Base-by-base conservation (phyloP, 305 asterid species). In the Plantago coronopus region DNA sequence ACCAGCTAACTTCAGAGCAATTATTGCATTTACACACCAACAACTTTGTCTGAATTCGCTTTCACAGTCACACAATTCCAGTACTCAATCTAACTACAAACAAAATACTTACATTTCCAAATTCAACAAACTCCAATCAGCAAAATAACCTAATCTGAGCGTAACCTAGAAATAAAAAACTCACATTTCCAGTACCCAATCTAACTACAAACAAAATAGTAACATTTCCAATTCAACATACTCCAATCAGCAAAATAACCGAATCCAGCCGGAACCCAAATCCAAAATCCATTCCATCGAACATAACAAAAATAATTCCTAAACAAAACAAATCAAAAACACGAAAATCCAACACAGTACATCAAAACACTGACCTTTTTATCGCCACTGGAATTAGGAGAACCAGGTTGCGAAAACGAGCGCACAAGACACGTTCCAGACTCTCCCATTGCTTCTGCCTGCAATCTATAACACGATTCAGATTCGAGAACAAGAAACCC, bases 361-460 rank as follows among this genome's bases (percentile, higher is more conserved):
- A 31, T 18, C 17, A 22, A 19, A 25, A 31, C 14, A 67, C 54
- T 67, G 42, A 84, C 94, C 91, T 69, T 74, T 72, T 54, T 64
- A 44, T 74, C 72, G 31, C 83, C 88, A 46, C 61, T 60, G 27
- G 77, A 70, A 57, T 76, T 57, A n/a, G 85, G 78, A 73, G 89
- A 80, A 73, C 78, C 15, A 38, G 43, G 81, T 17, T 78, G 83
- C 47, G 89, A 82, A 64, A 77, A 62, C 29, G 97, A 78, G 45
- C 84, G 83, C 59, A 66, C 58, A 49, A 84, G 81, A 65, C 79
- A 79, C 48, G 81, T 77, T 21, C 86, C 66, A 63, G 95, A 72
- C 65, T 86, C 97, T 67, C 62, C 89, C 95, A 89, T 86, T 22
- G 59, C 62, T 71, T 67, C 59, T 57, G 49, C 31, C 13, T 54